Evolutionary conservation across 257 asterid genomes (phyloP), one percentile per base, ranked within the genome.

Genomic region (Nicotiana sylvestris): DNA sequence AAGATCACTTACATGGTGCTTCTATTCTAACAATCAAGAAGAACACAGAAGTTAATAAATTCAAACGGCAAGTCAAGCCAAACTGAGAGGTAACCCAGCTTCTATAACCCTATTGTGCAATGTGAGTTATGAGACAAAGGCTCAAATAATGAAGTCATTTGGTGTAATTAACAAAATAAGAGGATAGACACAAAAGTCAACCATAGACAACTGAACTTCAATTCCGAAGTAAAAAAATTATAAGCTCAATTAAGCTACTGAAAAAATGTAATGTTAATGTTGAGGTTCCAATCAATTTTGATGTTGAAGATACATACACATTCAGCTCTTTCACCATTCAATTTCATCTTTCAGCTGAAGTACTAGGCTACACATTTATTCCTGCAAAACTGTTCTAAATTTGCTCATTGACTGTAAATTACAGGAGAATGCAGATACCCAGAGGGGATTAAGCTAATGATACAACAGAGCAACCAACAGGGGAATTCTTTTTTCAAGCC

Each of bases 371-470:
- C 89, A 90, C 89, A 90, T 88, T 94, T 93, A 92, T 92, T 93
- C 97, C 92, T 88, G 93, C 98, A 96, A 96, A 96, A 96, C 97
- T 96, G 95, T 88, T 93, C 91, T 91, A 89, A 85, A 87, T 87
- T 76, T 88, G 76, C 92, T 89, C 86, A 81, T 83, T 86, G 86
- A 87, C 89, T 76, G 85, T 93, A 93, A 90, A 89, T 90, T 93
- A 94, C 97, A 94, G 89, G 92, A 92, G 82, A 86, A 88, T 80
- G 88, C 81, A 86, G 86, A 81, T 78, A 66, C 85, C 82, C 84
- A 84, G 86, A 85, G 80, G 87, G 87, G 87, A 87, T 85, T 84
- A 90, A 84, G 88, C 94, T 94, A 93, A 90, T 92, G 90, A 86
- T 95, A 95, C 98, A 95, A 92, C 98, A 93, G 86, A 10, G 90